Evolutionary conservation across 768 basidiomycete species (phyloP), one percentile per base, ranked within the genome.

Genomic region (Suillus fuscotomentosus): DNA sequence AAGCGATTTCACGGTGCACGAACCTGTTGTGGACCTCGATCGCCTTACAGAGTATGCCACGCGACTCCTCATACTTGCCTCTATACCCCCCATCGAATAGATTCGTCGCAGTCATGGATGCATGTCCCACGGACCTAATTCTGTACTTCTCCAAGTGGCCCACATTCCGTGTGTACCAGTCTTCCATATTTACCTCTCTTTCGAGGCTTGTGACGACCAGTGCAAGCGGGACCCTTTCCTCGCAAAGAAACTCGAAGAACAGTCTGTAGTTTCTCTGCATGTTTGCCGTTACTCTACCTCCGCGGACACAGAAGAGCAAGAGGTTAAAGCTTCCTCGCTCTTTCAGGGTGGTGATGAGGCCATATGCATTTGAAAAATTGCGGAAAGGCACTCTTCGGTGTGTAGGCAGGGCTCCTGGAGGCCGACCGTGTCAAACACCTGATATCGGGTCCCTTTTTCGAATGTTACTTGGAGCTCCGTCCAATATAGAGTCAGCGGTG

Each of bases 161-260:
- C 11, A 65, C 59, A 42, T 79, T 78, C 53, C 71, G 65, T 9
- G 42, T 60, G 76, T 79, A 78, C 77, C 78, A 78, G 8, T 57
- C 36, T 42, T 78, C 77, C 77, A 79, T 78, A 10, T 54, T 20
- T 11, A 50, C 7, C 50, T 79, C 77, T 42, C 74, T 68, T 62
- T 81, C 81, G 3, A 83, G 74, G 27, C 81, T 78, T 1, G 80
- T 83, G 45, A 83, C 66, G 38, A 76, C 68, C 15, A 77, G 47
- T 5, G 66, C 71, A 60, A 75, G 70, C 50, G 75, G 76, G 17
- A 74, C 82, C 17, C 66, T 9, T n/a, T 70, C 65, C 53, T 66
- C 72, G 64, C 82, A 83, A 14, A 83, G 76, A 10, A 81, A 75
- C 42, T 83, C 76, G 14, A 72, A 72, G 69, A 82, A 81, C 38